Evolutionary conservation across 768 basidiomycete species (phyloP).

Genomic region (Cystobasidiopsis lactophilus): DNA sequence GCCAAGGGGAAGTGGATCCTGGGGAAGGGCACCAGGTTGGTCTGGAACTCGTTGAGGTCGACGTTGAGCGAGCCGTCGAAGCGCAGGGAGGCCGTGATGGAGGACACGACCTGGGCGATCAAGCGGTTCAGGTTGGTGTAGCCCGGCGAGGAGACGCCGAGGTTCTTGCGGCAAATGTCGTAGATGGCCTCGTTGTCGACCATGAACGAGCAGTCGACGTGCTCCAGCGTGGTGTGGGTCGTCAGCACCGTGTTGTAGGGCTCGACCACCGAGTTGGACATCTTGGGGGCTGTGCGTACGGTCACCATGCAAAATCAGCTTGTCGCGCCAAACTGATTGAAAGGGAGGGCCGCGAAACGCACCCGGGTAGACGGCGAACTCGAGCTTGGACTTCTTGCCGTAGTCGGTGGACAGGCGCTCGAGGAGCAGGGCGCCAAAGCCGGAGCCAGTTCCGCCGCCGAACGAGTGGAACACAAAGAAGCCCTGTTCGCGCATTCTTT

Average conservation of each 20-base stretch:
- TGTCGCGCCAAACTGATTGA: not conserved
- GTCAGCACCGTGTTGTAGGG: slow-evolving; percentile 81
- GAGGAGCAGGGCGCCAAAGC: slow-evolving; percentile 89
- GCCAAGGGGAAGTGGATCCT: slow-evolving; percentile 64
- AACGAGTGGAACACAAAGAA: slow-evolving; percentile 99
- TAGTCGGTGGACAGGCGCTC: slow-evolving; percentile 96
- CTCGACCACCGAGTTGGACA: slow-evolving; percentile 76
- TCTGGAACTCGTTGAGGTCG: slow-evolving; percentile 95
- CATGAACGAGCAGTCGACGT: slow-evolving; percentile 99
- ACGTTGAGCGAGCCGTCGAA: slow-evolving; percentile 96
- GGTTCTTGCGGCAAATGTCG: slow-evolving; percentile 94
- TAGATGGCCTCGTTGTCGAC: slow-evolving; percentile 98
- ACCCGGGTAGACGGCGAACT: slow-evolving; percentile 82
- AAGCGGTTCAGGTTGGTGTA: slow-evolving; percentile 86
- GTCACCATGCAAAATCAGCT: not conserved
- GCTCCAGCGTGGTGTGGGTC: slow-evolving; percentile 95
- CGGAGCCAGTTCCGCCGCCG: slow-evolving; percentile 97
- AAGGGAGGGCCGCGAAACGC: not conserved
- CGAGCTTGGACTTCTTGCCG: slow-evolving; percentile 97
- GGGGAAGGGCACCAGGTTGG: slow-evolving; percentile 60
- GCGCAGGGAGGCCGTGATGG: slow-evolving; percentile 85
- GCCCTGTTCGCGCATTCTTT: slow-evolving; percentile 28
- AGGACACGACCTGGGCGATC: slow-evolving; percentile 96
- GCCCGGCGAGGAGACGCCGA: slow-evolving; percentile 62
- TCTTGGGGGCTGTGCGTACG: slow-evolving; percentile 16